phyloP scores from a whole-genome alignment of 257 asterid species.

The Solanum sejunctum region DNA sequence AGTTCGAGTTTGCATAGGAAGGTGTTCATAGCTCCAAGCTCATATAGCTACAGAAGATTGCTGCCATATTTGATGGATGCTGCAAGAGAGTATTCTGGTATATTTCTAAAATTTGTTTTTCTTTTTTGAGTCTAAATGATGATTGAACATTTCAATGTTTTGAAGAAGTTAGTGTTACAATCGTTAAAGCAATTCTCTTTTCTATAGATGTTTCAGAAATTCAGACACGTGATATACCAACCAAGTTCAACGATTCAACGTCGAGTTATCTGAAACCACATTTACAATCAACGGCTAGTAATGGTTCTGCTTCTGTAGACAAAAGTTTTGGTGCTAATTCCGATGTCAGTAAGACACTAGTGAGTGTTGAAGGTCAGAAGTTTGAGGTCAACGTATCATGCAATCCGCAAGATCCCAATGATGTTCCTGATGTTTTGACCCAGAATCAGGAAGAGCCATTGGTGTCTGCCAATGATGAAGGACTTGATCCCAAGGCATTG shows the following conservation, averaged over 20 bases:
- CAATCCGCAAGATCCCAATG: conserved; percentile 2
- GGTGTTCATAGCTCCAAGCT: conserved; percentile 44
- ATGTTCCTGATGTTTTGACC: neutral
- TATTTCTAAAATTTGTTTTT: neutral
- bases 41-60: conserved; percentile 66
- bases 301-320: neutral
- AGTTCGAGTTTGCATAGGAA: conserved; percentile 20
- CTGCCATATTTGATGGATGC: conserved; percentile 54
- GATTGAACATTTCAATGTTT: neutral
- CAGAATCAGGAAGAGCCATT: neutral
- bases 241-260: conserved; percentile 9
- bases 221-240: conserved; percentile 20
- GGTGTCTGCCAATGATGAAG: neutral
- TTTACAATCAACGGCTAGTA: neutral
- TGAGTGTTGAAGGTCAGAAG: conserved; percentile 1
- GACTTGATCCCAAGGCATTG: neutral
- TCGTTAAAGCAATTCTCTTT: neutral
- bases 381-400: neutral
- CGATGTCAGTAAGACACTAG: neutral
- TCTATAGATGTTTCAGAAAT: conserved; percentile 29
- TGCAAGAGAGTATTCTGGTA: conserved; percentile 37
- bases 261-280: conserved; percentile 9
- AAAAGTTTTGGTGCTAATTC: neutral
- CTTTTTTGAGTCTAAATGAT: neutral
- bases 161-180: neutral